Percentiles rank a stretch among this genome's conserved stretches.
phyloP scores from a whole-genome alignment of 768 basidiomycete species.

The Lactarius psammicola region DNA sequence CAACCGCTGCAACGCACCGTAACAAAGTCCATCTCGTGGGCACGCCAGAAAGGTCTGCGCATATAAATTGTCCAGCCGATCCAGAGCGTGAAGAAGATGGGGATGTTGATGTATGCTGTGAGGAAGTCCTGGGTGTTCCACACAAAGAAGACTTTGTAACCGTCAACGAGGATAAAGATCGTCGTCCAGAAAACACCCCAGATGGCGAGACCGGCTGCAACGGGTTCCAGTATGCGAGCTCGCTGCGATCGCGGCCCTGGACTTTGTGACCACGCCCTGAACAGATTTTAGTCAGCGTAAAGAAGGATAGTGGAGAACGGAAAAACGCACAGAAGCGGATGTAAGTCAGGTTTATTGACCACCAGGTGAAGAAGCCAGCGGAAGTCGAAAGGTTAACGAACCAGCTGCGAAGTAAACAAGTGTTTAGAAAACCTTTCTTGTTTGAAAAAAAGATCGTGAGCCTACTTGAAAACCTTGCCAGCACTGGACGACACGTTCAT shows the following conservation, averaged over 20 bases:
- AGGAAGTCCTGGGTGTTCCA: constrained; percentile 57
- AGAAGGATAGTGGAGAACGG: not conserved
- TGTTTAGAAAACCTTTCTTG: not conserved
- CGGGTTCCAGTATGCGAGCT: constrained; percentile 59
- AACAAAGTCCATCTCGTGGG: constrained; percentile 67
- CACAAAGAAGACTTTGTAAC: constrained; percentile 59
- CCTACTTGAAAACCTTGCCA: constrained; percentile 55
- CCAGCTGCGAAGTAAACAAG: constrained; percentile 45
- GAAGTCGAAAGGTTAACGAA: constrained; percentile 67
- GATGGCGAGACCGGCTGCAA: constrained; percentile 64
- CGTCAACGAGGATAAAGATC: constrained; percentile 58
- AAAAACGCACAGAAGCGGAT: constrained; percentile 59
- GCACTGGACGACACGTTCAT: constrained; percentile 62
- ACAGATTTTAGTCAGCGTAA: not conserved
- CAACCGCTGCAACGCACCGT: constrained; percentile 43
- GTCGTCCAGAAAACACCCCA: constrained; percentile 68
- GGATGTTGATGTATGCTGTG: constrained; percentile 42
- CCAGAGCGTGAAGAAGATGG: constrained; percentile 48
- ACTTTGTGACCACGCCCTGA: constrained; percentile 58
- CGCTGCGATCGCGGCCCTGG: constrained; percentile 61
- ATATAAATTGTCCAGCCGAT: constrained; percentile 45
- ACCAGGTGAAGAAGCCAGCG: constrained; percentile 69
- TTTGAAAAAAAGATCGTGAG: constrained; percentile 13
- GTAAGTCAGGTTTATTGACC: constrained; percentile 68
- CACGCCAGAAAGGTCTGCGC: constrained; percentile 48